phyloP scores from a whole-genome alignment of 495 filamentous ascomycete genomes.

The Penicillium waksmanii region DNA sequence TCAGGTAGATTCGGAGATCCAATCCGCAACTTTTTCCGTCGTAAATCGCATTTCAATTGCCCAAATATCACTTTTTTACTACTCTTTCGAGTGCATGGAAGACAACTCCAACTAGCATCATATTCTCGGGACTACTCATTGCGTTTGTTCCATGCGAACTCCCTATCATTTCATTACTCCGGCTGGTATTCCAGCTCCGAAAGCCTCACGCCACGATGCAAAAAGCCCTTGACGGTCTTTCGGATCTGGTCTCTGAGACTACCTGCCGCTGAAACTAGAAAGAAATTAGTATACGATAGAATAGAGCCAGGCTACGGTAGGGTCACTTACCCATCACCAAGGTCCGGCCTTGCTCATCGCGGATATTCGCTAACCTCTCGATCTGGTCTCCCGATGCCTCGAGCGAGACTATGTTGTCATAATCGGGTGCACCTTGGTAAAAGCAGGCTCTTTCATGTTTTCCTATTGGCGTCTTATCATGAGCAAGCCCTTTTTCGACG shows the following conservation, averaged over 20 bases:
- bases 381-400: slow-evolving; percentile 23
- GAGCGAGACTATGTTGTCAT: slow-evolving; percentile 19
- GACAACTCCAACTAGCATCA: no score
- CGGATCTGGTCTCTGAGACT: slow-evolving; percentile 21
- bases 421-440: slow-evolving; percentile 25
- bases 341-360: no score
- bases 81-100: no score
- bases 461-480: slow-evolving; percentile 19
- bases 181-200: slow-evolving; percentile 29
- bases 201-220: slow-evolving; percentile 20
- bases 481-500: slow-evolving; percentile 17
- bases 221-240: slow-evolving; percentile 16
- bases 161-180: background rate
- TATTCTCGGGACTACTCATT: background rate
- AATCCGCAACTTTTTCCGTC: no score
- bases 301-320: background rate
- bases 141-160: background rate
- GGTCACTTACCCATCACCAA: slow-evolving; percentile 26
- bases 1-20: no score
- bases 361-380: no score
- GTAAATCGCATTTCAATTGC: no score
- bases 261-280: slow-evolving; percentile 14
- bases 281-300: slow-evolving; percentile 9
- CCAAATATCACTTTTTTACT: no score
- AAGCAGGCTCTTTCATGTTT: slow-evolving; percentile 19